Base-by-base conservation (phyloP, 768 basidiomycete species). In the Rhodotorula kratochvilovae region DNA sequence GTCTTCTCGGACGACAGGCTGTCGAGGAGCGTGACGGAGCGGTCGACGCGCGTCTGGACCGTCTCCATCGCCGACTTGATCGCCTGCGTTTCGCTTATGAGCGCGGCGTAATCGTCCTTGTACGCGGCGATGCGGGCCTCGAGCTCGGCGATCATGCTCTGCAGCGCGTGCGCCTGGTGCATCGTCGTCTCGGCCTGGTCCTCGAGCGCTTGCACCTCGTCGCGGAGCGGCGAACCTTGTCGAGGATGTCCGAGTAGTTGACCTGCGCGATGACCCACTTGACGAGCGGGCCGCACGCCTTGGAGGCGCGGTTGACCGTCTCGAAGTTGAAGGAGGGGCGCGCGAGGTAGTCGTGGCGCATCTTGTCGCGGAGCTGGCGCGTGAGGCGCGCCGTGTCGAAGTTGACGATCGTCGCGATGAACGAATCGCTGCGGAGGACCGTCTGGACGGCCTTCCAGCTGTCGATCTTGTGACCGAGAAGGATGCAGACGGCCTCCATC, bases 191-290 rank as follows among this genome's bases (percentile, higher is more conserved):
- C 91, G 1, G 95, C 94, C 80, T 96, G 92, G 46, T 84, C 85
- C 81, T 98, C 93, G 56, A 98, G 85, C 23, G 90, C 91, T 77
- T 90, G 89, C 5, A 99, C 94, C 79, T 99, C 95, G 77, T 95
- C 89, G 19, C 94, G 90, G 27, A 98, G 84, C 19, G 96, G 74
- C 96, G 96, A 27, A 98, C 92, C 81, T 88, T 91, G 83, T 99
- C 94, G 53, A 99, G 83, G 77, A 99, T 99, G 80, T 94, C 92
- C 19, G 96, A 97, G 84, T 92, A 99, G 42, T 87, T 87, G 60
- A 97, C 92, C 83, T 99, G 96, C 2, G 96, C 96, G 67, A 98
- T 85, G 17, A 88, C 95, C 96, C 96, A 97, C 81, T 97, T 96
- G 74, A 95, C 94, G 60, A 99, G 87, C 17, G 96, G 96, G 36